Percentiles rank a stretch among this genome's conserved stretches.
Conservation (phyloP, 2,329 filamentous ascomycete genomes). For the Cladosporium oxysporum region DNA sequence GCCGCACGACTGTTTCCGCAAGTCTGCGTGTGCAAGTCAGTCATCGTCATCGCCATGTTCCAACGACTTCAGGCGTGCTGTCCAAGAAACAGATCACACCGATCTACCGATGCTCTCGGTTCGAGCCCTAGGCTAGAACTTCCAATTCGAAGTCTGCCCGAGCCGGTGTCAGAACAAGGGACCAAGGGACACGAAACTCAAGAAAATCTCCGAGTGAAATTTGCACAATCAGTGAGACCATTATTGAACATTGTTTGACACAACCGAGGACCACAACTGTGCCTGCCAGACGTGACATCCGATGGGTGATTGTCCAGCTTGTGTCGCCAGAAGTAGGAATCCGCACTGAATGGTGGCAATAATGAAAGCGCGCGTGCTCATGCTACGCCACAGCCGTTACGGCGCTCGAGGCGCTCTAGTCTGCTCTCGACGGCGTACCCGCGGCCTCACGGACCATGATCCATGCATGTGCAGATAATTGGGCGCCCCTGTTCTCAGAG, state of each 20-base stretch:
- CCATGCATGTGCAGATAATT: conserved; percentile 20
- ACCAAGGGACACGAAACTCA: not conserved
- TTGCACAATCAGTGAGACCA: not conserved
- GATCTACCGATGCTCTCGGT: not conserved
- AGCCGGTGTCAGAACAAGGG: not conserved
- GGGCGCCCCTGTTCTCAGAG: conserved; percentile 10
- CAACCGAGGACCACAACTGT: not conserved
- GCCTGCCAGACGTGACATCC: not conserved
- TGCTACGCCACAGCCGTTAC: not conserved
- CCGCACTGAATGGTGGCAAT: not conserved
- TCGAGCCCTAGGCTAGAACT: not conserved
- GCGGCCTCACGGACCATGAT: conserved; percentile 17
- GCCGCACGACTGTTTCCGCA: not conserved
- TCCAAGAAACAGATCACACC: not conserved
- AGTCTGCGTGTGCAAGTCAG: not conserved
- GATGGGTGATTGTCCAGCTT: not conserved
- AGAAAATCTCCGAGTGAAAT: not conserved
- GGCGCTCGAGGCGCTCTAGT: conserved; percentile 12
- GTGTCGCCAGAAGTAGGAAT: not conserved
- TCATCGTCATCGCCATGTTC: not conserved
- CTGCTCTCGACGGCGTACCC: conserved; percentile 13
- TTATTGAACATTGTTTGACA: not conserved
- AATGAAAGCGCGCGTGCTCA: not conserved
- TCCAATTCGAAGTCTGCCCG: conserved; percentile 1
- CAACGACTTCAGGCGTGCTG: not conserved